phyloP scores from a whole-genome alignment of 2,329 filamentous ascomycete species.

The Acrodontium crateriforme region DNA sequence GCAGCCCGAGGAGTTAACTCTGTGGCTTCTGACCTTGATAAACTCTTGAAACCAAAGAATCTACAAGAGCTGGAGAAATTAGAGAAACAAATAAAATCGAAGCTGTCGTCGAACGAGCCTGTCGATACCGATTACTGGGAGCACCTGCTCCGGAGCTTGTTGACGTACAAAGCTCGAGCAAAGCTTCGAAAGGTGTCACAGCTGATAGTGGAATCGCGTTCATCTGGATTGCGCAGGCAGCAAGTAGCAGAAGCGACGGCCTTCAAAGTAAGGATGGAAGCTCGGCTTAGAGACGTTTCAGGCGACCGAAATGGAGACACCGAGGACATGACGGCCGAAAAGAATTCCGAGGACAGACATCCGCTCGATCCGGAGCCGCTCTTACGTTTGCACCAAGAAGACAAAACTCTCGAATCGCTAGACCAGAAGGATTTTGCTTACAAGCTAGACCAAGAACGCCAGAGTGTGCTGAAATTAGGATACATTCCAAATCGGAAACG shows the following conservation, averaged over 20 bases:
- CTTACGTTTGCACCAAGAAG: constrained; percentile 48
- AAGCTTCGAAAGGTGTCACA: constrained; percentile 67
- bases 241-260: constrained; percentile 53
- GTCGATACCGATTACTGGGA: constrained; percentile 99
- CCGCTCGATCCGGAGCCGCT: constrained; percentile 51
- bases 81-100: constrained; percentile 73
- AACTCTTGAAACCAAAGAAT: constrained; percentile 70
- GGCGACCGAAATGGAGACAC: constrained; percentile 1
- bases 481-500: constrained; percentile 49
- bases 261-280: constrained; percentile 25
- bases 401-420: constrained; percentile 45
- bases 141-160: constrained; percentile 68
- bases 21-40: constrained; percentile 78
- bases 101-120: constrained; percentile 75
- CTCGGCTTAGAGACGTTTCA: constrained; percentile 35
- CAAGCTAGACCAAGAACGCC: constrained; percentile 44
- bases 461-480: constrained; percentile 49
- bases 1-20: constrained; percentile 65
- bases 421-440: constrained; percentile 46
- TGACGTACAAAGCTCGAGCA: constrained; percentile 84
- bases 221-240: constrained; percentile 50
- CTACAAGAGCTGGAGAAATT: constrained; percentile 75
- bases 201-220: constrained; percentile 56
- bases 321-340: constrained; percentile 1
- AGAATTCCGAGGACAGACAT: constrained; percentile 5